phyloP scores from a whole-genome alignment of 345 rosid species.

The Noccaea bulbosa region DNA sequence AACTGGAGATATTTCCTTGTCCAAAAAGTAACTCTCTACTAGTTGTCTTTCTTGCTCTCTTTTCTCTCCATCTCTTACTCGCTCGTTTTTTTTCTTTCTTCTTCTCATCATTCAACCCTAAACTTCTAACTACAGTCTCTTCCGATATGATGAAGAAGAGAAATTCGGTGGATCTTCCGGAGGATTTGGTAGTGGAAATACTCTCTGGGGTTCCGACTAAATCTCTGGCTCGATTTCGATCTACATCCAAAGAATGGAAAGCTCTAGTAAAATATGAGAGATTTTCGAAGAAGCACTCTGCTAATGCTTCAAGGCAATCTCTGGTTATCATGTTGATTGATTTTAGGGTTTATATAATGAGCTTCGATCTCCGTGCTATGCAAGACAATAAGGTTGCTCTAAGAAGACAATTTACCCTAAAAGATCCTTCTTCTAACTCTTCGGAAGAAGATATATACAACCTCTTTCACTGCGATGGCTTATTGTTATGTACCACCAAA shows the following conservation, averaged over 20 bases:
- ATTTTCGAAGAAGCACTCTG: not conserved
- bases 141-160: not conserved
- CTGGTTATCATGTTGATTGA: not conserved
- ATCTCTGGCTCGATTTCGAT: not conserved
- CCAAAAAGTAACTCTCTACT: too few species aligned
- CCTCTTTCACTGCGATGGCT: not conserved
- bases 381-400: not conserved
- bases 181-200: not conserved
- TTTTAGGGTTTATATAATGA: not conserved
- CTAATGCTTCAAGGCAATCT: not conserved
- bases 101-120: too few species aligned
- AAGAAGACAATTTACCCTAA: not conserved
- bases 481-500: not conserved
- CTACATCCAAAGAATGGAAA: not conserved
- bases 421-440: not conserved
- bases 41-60: too few species aligned
- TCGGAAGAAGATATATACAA: not conserved
- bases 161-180: not conserved
- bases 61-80: too few species aligned
- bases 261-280: not conserved
- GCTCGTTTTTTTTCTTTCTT: too few species aligned
- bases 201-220: not conserved
- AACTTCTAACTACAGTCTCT: too few species aligned
- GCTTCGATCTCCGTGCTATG: not conserved
- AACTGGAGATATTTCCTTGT: too few species aligned